These are phyloP conservation scores for Termitomyces sp. DNA, from an alignment of 768 basidiomycete genomes.

Conservation along the genomic window DNA sequence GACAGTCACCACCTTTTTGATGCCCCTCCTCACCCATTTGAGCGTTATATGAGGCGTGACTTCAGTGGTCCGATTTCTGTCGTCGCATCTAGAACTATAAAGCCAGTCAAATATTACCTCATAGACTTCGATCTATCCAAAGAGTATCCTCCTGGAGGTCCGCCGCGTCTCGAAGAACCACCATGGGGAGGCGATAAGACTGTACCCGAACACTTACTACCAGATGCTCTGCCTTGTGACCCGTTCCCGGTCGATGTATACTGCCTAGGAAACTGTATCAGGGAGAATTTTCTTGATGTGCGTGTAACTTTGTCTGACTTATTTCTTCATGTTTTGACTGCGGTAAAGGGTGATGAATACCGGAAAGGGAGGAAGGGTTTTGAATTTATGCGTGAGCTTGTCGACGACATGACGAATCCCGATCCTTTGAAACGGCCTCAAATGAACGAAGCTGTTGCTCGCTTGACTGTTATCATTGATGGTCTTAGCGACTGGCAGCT, in stretches of 20 bases:
- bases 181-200: too few relatives aligned
- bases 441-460: neutral
- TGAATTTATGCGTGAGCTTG: neutral
- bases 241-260: too few relatives aligned
- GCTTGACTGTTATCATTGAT: neutral
- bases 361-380: neutral
- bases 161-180: neutral
- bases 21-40: slow-evolving; percentile 7
- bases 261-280: too few relatives aligned
- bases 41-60: slow-evolving; percentile 1
- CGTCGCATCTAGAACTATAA: slow-evolving; percentile 9
- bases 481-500: too few relatives aligned
- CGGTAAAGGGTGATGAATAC: neutral
- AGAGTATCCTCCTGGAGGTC: slow-evolving; percentile 8
- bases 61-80: slow-evolving; percentile 1
- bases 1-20: slow-evolving; percentile 8
- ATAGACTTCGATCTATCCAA: too few relatives aligned
- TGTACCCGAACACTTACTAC: too few relatives aligned
- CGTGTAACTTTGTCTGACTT: too few relatives aligned
- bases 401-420: too few relatives aligned
- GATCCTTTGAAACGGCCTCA: too few relatives aligned
- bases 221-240: too few relatives aligned
- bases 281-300: too few relatives aligned
- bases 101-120: slow-evolving; percentile 4
- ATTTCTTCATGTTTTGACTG: too few relatives aligned